Conservation (phyloP, 2,329 filamentous ascomycete genomes). For the Rachicladosporium sp. region DNA sequence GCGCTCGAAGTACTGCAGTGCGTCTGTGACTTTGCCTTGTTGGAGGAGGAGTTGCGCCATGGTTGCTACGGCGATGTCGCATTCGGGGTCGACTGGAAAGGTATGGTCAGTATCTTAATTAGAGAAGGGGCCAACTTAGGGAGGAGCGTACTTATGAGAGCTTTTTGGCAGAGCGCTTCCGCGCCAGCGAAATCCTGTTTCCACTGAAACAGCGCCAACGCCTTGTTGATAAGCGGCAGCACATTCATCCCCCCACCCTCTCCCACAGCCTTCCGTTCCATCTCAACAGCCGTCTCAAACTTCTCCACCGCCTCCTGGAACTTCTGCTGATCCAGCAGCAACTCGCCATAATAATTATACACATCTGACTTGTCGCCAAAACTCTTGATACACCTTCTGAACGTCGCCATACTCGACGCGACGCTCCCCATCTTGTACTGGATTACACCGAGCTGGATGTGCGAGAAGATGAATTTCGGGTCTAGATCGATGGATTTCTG, state of each 20-base stretch:
- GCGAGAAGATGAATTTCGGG: slow-evolving; percentile 93
- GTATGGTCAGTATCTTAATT: too few species aligned
- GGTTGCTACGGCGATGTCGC: slow-evolving; percentile 94
- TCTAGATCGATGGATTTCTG: slow-evolving; percentile 98
- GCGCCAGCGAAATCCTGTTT: slow-evolving; percentile 93
- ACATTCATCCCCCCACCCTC: slow-evolving; percentile 95
- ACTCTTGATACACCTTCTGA: slow-evolving; percentile 95
- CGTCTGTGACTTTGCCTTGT: slow-evolving; percentile 92
- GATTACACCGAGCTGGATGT: slow-evolving; percentile 97
- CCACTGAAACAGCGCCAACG: slow-evolving; percentile 92
- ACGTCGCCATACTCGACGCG: slow-evolving; percentile 95
- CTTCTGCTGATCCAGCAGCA: slow-evolving; percentile 92
- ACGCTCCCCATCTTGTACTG: slow-evolving; percentile 99
- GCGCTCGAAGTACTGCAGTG: slow-evolving; percentile 91
- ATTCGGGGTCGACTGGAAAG: slow-evolving; percentile 78
- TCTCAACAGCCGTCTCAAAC: slow-evolving; percentile 96
- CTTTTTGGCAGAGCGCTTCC: slow-evolving; percentile 93
- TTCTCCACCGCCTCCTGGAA: slow-evolving; percentile 92
- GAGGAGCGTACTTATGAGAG: slow-evolving; percentile 89
- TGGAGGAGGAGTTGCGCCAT: slow-evolving; percentile 97
- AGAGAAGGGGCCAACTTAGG: too few species aligned
- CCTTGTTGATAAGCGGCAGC: slow-evolving; percentile 95
- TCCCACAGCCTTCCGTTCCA: slow-evolving; percentile 66
- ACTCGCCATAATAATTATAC: slow-evolving; percentile 98
- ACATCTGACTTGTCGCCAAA: slow-evolving; percentile 94